phyloP scores from a whole-genome alignment of 345 rosid species.

The Salix arbutifolia region DNA sequence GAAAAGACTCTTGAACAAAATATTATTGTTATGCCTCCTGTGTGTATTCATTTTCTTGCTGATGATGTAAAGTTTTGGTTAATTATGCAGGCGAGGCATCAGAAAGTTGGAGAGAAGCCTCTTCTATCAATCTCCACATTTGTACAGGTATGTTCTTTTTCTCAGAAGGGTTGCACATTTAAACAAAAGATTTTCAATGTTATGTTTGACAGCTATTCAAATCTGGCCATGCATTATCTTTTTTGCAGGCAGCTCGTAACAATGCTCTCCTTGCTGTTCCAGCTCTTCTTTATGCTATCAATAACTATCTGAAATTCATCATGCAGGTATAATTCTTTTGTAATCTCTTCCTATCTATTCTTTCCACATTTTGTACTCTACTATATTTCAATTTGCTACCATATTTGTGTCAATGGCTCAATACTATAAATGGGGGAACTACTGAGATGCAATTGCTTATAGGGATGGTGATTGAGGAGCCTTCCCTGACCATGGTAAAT shows the following conservation, averaged over 20 bases:
- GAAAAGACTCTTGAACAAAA: no score
- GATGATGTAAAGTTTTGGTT: conserved; percentile 9
- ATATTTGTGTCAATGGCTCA: not conserved
- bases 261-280: conserved; percentile 95
- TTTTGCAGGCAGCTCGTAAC: conserved; percentile 88
- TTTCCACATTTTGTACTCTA: not conserved
- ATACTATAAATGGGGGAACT: not conserved
- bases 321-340: conserved; percentile 70
- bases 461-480: no score
- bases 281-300: conserved; percentile 82
- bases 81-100: conserved; percentile 67
- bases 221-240: not conserved
- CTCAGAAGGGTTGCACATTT: no score
- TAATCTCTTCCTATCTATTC: not conserved
- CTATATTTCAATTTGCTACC: not conserved
- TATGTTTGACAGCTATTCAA: not conserved
- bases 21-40: not conserved
- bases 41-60: not conserved
- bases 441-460: not conserved
- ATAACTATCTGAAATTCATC: conserved; percentile 89
- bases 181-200: no score
- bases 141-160: conserved; percentile 49
- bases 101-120: conserved; percentile 91
- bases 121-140: conserved; percentile 75
- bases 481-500: not conserved